Evolutionary conservation across 139 green algal species (phyloP).

Genomic region (Micractinium conductrix): DNA sequence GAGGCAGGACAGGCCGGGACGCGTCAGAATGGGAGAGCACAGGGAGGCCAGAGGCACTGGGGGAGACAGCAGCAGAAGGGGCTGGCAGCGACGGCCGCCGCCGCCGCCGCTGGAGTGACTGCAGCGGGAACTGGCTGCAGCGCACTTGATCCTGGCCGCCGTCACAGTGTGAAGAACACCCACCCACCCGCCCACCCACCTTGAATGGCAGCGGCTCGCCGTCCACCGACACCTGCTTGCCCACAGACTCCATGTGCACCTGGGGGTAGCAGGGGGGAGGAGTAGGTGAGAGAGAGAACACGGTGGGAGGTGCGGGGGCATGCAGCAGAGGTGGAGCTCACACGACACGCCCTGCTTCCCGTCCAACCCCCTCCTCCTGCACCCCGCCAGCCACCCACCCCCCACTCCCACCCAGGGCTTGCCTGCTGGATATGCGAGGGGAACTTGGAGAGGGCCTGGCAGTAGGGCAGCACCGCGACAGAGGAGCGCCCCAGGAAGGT

Average conservation of each 20-base stretch:
- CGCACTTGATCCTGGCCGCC: not conserved
- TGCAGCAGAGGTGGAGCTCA: too few species aligned
- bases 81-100: too few species aligned
- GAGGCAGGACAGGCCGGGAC: too few species aligned
- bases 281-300: not conserved
- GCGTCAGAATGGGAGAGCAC: not conserved
- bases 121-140: too few species aligned
- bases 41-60: not conserved
- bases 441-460: slow-evolving; percentile 97
- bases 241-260: slow-evolving; percentile 98
- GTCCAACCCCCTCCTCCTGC: not conserved
- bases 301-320: not conserved
- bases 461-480: slow-evolving; percentile 97
- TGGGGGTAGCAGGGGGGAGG: not conserved
- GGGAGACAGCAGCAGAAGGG: not conserved
- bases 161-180: not conserved
- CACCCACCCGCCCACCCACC: slow-evolving; percentile 4
- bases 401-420: not conserved
- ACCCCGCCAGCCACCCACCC: not conserved
- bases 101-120: too few species aligned
- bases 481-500: slow-evolving; percentile 94
- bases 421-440: slow-evolving; percentile 98
- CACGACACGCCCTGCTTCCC: too few species aligned
- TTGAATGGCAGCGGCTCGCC: slow-evolving; percentile 90
- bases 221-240: slow-evolving; percentile 96